Evolutionary conservation across 1,284 basidiomycete genomes (phyloP).

Genomic region (Leccinum fuscescens): DNA sequence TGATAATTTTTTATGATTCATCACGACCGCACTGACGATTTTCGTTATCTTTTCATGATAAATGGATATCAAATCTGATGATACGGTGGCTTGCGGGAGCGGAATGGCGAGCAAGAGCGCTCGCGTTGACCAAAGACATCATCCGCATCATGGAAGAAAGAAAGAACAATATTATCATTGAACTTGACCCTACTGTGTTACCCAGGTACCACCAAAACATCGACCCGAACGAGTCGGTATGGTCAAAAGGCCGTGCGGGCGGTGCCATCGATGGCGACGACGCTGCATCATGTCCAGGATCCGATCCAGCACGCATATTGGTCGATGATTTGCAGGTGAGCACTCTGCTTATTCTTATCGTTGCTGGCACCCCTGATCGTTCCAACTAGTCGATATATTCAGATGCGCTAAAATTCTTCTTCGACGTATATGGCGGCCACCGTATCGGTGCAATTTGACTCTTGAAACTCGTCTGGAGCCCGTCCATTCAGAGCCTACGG

Average conservation of each 20-base stretch:
- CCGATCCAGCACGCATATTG: constrained; percentile 75
- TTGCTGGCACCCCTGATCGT: constrained; percentile 2
- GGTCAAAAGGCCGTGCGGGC: constrained; percentile 44
- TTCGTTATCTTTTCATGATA: not conserved
- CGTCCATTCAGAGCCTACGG: constrained; percentile 69
- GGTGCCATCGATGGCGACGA: constrained; percentile 46
- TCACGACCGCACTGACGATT: not conserved
- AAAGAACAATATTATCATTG: constrained; percentile 63
- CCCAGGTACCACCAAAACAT: constrained; percentile 76
- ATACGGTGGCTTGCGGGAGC: not conserved
- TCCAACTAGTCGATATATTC: constrained; percentile 63
- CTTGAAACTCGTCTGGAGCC: constrained; percentile 53
- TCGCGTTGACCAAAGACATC: no score
- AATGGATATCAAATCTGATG: not conserved
- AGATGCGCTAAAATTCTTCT: constrained; percentile 83
- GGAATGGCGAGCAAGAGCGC: no score
- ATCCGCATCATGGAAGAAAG: no score
- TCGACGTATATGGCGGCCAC: constrained; percentile 80
- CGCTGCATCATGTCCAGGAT: constrained; percentile 55
- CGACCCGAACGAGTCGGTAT: constrained; percentile 44
- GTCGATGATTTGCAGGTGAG: constrained; percentile 65
- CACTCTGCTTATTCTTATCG: constrained; percentile 1
- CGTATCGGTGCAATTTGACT: constrained; percentile 88
- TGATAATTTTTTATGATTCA: not conserved
- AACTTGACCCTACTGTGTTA: constrained; percentile 63